Percentiles rank a stretch among this genome's conserved stretches.
Conservation (phyloP, 139 green algal species). For the Chlamydomonas incerta region DNA sequence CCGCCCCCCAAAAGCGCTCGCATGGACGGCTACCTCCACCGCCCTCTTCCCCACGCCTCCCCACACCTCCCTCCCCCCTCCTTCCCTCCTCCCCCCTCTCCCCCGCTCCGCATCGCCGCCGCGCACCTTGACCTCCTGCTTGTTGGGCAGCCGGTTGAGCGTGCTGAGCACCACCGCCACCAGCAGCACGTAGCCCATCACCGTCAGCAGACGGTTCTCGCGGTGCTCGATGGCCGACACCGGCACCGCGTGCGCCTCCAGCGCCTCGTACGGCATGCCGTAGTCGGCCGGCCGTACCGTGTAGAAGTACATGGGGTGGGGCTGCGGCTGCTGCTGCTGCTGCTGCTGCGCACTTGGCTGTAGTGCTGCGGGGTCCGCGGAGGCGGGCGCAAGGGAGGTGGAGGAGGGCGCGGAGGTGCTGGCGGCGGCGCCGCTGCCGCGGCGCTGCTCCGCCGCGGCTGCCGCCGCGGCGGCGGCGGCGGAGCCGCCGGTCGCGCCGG, state of each 20-base stretch:
- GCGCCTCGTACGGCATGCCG: constrained; percentile 20
- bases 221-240: constrained; percentile 16
- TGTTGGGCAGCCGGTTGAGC: constrained; percentile 77
- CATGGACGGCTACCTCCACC: no score
- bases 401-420: not conserved
- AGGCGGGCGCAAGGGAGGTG: not conserved
- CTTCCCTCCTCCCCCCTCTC: no score
- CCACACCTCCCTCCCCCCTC: no score
- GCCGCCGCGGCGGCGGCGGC: not conserved
- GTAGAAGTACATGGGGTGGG: constrained; percentile 64
- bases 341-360: no score
- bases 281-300: constrained; percentile 83
- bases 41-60: no score
- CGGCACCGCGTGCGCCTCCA: constrained; percentile 23
- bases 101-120: not conserved
- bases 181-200: constrained; percentile 76
- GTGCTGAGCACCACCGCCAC: constrained; percentile 70
- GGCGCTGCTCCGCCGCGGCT: not conserved
- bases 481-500: not conserved
- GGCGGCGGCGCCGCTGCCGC: not conserved
- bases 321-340: no score
- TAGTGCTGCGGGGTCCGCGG: not conserved
- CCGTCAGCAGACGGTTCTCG: constrained; percentile 12
- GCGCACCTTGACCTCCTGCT: constrained; percentile 39
- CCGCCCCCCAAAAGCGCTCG: no score